Base-by-base conservation (phyloP, 257 asterid species). In the Nicotiana sylvestris region DNA sequence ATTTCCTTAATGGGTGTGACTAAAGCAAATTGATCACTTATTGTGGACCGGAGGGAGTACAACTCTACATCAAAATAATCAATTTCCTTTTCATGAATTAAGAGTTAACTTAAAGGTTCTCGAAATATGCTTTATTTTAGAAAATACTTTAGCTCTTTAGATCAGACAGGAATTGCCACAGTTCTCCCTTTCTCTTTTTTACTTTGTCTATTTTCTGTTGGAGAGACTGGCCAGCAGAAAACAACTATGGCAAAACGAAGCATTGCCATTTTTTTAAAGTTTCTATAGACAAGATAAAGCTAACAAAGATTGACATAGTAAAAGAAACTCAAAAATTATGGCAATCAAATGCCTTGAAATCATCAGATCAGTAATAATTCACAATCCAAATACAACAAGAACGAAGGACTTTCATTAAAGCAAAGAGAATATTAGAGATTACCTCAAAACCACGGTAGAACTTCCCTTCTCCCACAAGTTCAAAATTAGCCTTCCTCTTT, bases 381-480 rank as follows among this genome's bases (percentile, higher is more conserved):
- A 21, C 21, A 21, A 21, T 21, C 21, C 21, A 21, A 21, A 21
- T 21, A 21, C 21, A 21, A 21, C 21, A 21, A 21, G 21, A 21
- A 21, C 21, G 21, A 21, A 21, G 21, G 21, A 21, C 21, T 21
- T 21, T 21, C 21, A 21, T 21, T 21, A 21, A 21, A 74, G 37
- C 80, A 74, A 74, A 74, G 80, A 74, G 27, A 74, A 74, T 49
- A 64, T 15, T 27, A 74, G 83, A 76, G 69, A 33, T 68, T 61
- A 95, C 99, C 99, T 96, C 92, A 84, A 93, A 96, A 83, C 98
- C 98, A 60, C 85, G 70, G 86, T 94, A 96, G 87, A 88, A 96
- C 87, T 92, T 94, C 81, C 99, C 99, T 69, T 88, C 90, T 60
- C 98, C 98, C 57, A 93, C 88, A 35, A 88, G 89, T 85, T 96